Conservation (phyloP, 2,329 filamentous ascomycete genomes). For the Scopulariopsis brevicaulis region DNA sequence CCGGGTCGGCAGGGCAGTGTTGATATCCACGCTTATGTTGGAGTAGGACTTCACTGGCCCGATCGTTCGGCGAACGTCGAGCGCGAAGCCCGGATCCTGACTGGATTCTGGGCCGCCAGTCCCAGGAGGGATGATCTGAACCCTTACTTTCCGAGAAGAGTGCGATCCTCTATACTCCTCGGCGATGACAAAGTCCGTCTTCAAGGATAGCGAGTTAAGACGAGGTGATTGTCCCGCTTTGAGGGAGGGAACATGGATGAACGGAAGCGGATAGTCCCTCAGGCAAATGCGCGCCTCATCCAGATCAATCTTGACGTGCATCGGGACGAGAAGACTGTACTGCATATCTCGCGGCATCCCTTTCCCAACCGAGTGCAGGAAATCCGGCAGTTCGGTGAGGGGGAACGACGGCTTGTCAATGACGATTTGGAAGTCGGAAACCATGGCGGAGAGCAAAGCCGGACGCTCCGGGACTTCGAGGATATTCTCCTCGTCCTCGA, state of each 20-base stretch:
- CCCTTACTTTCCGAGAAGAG: conserved; percentile 67
- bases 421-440: conserved; percentile 74
- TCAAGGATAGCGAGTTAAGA: conserved; percentile 70
- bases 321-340: conserved; percentile 80
- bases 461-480: conserved; percentile 78
- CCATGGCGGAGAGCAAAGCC: conserved; percentile 65
- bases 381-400: conserved; percentile 67
- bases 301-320: conserved; percentile 83
- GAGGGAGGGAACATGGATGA: conserved; percentile 80
- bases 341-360: conserved; percentile 88
- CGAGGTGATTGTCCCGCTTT: conserved; percentile 69
- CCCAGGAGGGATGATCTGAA: conserved; percentile 71
- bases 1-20: conserved; percentile 80
- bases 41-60: conserved; percentile 95
- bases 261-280: conserved; percentile 84
- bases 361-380: conserved; percentile 85
- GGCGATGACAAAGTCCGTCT: conserved; percentile 87
- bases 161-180: conserved; percentile 80
- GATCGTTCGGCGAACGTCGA: conserved; percentile 83
- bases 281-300: conserved; percentile 79
- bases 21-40: conserved; percentile 83
- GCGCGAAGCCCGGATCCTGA: conserved; percentile 57
- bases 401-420: conserved; percentile 93
- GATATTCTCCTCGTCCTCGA: conserved; percentile 74
- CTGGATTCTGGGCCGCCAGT: conserved; percentile 42